Evolutionary conservation across 1,284 basidiomycete species (phyloP).

Genomic region (Sphaerobolus stellatus): DNA sequence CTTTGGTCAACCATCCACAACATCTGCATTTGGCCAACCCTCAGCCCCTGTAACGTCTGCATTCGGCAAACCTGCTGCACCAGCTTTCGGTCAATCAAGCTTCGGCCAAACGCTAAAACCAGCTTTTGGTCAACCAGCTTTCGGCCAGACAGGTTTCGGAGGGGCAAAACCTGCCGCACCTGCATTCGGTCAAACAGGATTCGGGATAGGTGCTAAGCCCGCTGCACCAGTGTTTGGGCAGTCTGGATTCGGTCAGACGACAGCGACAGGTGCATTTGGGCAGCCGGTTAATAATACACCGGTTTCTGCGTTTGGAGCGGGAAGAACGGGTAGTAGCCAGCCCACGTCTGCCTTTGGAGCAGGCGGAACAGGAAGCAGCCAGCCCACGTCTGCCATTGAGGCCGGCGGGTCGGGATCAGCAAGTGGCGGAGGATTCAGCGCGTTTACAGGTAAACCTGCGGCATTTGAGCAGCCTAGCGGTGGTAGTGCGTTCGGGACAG

Average conservation of each 20-base stretch:
- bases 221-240: constrained; percentile 4
- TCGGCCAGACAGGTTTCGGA: constrained; percentile 37
- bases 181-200: constrained; percentile 35
- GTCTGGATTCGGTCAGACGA: constrained; percentile 16
- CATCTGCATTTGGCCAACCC: constrained; percentile 39
- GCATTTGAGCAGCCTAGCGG: constrained; percentile 21
- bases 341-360: constrained; percentile 19
- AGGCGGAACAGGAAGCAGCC: constrained; percentile 40
- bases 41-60: no score
- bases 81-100: constrained; percentile 16
- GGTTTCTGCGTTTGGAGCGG: constrained; percentile 35
- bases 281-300: constrained; percentile 31
- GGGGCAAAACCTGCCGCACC: constrained; percentile 38
- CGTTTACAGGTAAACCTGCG: constrained; percentile 9
- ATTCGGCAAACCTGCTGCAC: no score
- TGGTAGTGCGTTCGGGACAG: no score
- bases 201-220: constrained; percentile 11
- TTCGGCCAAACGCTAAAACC: no score
- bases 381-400: constrained; percentile 39
- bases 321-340: constrained; percentile 19
- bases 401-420: constrained; percentile 16
- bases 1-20: constrained; percentile 38
- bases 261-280: constrained; percentile 35
- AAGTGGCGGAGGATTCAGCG: constrained; percentile 7
- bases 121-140: constrained; percentile 26